Evolutionary conservation across 331 rosid species (phyloP).

Genomic region (Pyracantha coccinea): DNA sequence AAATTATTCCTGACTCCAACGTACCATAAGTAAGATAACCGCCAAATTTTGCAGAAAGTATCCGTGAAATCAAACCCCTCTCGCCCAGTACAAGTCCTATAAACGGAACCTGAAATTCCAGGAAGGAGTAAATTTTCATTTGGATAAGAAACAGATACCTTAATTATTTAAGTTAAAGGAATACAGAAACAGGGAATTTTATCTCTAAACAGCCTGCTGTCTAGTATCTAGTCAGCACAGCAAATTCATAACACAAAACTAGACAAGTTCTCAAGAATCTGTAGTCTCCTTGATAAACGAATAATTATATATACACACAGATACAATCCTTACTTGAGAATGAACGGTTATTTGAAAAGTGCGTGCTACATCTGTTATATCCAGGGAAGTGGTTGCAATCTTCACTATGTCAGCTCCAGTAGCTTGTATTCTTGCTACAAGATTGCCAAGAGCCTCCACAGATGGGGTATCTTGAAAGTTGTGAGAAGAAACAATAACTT

Average conservation of each 20-base stretch:
- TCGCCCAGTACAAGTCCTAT: constrained; percentile 94
- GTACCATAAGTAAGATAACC: constrained; percentile 86
- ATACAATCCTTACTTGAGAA: constrained; percentile 44
- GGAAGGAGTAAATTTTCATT: too few relatives aligned
- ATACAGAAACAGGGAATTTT: too few relatives aligned
- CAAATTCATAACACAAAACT: too few relatives aligned
- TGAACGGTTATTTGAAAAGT: constrained; percentile 70
- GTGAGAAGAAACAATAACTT: constrained; percentile 84
- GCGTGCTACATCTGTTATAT: constrained; percentile 74
- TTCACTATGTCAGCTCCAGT: constrained; percentile 94
- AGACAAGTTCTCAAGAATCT: too few relatives aligned
- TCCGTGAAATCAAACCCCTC: constrained; percentile 71
- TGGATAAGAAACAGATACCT: too few relatives aligned
- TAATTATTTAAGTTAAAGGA: too few relatives aligned
- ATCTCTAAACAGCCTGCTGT: too few relatives aligned
- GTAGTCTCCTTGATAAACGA: too few relatives aligned
- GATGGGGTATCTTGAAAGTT: constrained; percentile 75
- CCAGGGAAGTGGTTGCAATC: constrained; percentile 82
- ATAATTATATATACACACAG: too few relatives aligned
- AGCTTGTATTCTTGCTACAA: constrained; percentile 82
- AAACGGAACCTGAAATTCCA: constrained; percentile 29
- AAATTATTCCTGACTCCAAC: constrained; percentile 62
- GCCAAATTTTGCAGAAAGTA: constrained; percentile 89
- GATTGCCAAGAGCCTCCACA: constrained; percentile 79
- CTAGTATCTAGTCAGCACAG: too few relatives aligned